These are phyloP conservation scores for Rhodotorula sp. DNA, from an alignment of 1,284 basidiomycete species.

Conservation along the genomic window DNA sequence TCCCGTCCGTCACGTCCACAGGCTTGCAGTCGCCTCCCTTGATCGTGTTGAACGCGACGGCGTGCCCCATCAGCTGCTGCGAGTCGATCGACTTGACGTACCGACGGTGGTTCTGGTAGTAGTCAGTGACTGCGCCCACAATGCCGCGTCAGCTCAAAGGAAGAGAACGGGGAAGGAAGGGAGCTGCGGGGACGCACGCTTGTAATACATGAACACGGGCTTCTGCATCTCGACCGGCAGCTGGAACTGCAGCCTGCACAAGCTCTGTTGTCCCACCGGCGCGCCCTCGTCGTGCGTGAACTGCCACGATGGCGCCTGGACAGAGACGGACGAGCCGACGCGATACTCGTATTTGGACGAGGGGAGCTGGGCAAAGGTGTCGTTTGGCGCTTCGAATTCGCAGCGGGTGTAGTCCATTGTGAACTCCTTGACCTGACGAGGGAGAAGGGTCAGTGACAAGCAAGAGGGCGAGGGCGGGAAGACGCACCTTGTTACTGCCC, in stretches of 20 bases:
- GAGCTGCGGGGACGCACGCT: constrained; percentile 62
- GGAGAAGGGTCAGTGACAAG: background rate
- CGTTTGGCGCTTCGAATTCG: constrained; percentile 61
- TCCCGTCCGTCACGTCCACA: constrained; percentile 59
- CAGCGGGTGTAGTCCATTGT: constrained; percentile 95
- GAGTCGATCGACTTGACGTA: constrained; percentile 91
- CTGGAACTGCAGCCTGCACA: constrained; percentile 74
- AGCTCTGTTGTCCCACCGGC: constrained; percentile 2
- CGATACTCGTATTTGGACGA: constrained; percentile 68
- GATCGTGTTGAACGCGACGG: constrained; percentile 58
- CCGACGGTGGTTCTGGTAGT: constrained; percentile 95
- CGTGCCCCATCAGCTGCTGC: constrained; percentile 78
- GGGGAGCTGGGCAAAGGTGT: constrained; percentile 61
- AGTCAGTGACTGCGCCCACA: constrained; percentile 48
- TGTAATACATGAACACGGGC: constrained; percentile 92
- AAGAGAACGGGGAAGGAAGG: background rate
- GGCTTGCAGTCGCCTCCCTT: constrained; percentile 85
- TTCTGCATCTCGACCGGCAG: constrained; percentile 73
- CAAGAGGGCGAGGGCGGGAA: background rate
- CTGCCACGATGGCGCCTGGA: constrained; percentile 36
- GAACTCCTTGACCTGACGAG: constrained; percentile 78
- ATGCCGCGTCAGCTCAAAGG: background rate
- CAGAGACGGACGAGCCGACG: constrained; percentile 2
- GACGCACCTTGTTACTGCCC: constrained; percentile 68
- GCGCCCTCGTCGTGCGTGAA: constrained; percentile 32